These are phyloP conservation scores for Aspergillus egyptiacus DNA, from an alignment of 495 filamentous ascomycete genomes.

Conservation along the genomic window DNA sequence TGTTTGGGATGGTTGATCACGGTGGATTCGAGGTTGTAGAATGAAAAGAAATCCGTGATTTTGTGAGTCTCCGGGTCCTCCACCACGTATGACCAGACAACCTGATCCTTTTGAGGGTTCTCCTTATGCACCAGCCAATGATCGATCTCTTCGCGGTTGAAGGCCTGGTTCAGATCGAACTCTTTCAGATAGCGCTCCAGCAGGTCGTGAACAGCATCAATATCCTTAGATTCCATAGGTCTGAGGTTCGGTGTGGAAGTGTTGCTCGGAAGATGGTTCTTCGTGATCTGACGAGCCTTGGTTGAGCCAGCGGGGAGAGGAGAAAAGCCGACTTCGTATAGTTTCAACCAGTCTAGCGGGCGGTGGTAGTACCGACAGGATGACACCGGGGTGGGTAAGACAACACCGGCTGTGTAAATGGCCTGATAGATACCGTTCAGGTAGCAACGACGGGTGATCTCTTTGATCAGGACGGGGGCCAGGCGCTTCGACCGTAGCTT, in stretches of 20 bases:
- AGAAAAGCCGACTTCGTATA: conserved; percentile 89
- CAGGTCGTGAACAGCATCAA: conserved; percentile 68
- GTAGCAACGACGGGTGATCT: conserved; percentile 89
- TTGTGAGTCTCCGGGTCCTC: conserved; percentile 69
- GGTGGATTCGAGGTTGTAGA: conserved; percentile 89
- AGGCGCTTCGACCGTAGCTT: conserved; percentile 91
- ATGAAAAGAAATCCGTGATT: conserved; percentile 94
- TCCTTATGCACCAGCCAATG: conserved; percentile 80
- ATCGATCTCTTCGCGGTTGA: conserved; percentile 68
- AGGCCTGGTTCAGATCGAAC: conserved; percentile 79
- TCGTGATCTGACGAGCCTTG: conserved; percentile 69
- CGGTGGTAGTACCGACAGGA: conserved; percentile 95
- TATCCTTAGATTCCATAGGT: conserved; percentile 73
- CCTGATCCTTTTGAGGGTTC: conserved; percentile 57
- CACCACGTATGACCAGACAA: conserved; percentile 87
- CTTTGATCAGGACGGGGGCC: conserved; percentile 89
- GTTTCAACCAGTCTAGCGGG: conserved; percentile 87
- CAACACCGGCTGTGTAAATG: conserved; percentile 87
- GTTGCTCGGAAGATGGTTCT: conserved; percentile 66
- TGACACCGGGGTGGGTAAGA: conserved; percentile 83
- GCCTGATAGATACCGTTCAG: conserved; percentile 79
- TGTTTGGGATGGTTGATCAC: conserved; percentile 77
- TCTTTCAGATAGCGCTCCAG: conserved; percentile 71
- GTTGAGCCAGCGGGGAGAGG: conserved; percentile 75
- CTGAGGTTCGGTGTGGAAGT: conserved; percentile 69